Percentiles rank a stretch among this genome's conserved stretches.
Conservation (phyloP, 1,139 yeast genomes). For the Petasospora rhodanensis region DNA sequence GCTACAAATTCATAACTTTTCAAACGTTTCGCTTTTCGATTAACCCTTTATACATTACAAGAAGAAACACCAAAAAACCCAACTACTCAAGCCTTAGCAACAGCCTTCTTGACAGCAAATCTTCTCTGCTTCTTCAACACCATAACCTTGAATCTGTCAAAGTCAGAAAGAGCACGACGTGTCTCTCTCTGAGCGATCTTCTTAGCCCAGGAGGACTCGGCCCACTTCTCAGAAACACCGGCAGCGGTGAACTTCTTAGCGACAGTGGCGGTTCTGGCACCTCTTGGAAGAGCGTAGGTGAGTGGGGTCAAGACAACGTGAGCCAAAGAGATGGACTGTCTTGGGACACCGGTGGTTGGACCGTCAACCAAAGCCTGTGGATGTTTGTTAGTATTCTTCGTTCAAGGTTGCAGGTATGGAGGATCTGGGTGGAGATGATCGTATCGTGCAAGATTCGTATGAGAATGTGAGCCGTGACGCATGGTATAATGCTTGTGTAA, state of each 20-base stretch:
- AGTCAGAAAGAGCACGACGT: slow-evolving; percentile 90
- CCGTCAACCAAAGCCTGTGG: slow-evolving; percentile 86
- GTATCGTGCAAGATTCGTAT: not conserved
- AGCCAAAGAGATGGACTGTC: slow-evolving; percentile 87
- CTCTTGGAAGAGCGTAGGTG: slow-evolving; percentile 89
- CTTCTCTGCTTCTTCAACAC: slow-evolving; percentile 97
- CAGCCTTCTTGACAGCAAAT: slow-evolving; percentile 87
- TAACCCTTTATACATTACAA: slow-evolving; percentile 17
- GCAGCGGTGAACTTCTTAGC: slow-evolving; percentile 93
- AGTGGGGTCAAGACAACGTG: slow-evolving; percentile 91
- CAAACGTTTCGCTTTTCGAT: not conserved
- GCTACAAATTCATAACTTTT: not conserved
- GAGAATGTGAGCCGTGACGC: not conserved
- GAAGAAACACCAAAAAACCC: slow-evolving; percentile 5
- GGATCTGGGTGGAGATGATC: not conserved
- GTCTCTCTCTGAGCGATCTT: slow-evolving; percentile 92
- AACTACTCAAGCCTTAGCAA: slow-evolving; percentile 84
- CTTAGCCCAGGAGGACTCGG: slow-evolving; percentile 94
- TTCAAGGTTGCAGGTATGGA: not conserved
- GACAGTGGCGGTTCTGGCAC: slow-evolving; percentile 82
- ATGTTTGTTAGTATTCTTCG: slow-evolving; percentile 19
- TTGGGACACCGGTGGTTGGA: slow-evolving; percentile 80
- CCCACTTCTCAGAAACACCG: slow-evolving; percentile 87
- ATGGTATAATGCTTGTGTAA: no score
- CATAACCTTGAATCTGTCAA: slow-evolving; percentile 99